Base-by-base conservation (phyloP, 768 basidiomycete genomes). In the Heimioporus sp. region DNA sequence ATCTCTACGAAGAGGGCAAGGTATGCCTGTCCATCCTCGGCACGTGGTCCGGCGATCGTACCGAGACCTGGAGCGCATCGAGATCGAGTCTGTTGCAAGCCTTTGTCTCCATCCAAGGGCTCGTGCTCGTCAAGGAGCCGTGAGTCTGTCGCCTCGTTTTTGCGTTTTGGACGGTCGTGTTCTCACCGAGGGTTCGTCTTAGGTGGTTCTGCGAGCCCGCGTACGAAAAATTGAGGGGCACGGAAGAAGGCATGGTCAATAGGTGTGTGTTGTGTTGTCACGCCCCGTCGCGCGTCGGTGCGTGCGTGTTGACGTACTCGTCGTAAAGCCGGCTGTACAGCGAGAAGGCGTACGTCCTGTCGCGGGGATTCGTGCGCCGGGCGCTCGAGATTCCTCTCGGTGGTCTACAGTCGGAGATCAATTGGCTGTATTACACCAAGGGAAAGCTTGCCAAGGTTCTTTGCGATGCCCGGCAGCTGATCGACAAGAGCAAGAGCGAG, bases 1-100 rank as follows among this genome's bases (percentile, higher is more conserved):
- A 96, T 71, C 69, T 97, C 38, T 98, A 98, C 56, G 93, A 95
- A 64, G 94, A 97, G 57, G 94, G 94, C 40, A 96, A 96, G 68
- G 92, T 96, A 30, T 96, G 93, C 61, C 69, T 96, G 38, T 95
- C 92, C 15, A 91, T 96, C 44, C 72, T 96, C 8, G 91, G 91
- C 15, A 95, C 93, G 0, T 97, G 94, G 94, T 79, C 83, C 9
- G 94, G 94, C 10, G 95, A 96, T 61, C 82, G 78, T 63, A 87
- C 78, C 54, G 92, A 98, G 72, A 85, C 81, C 8, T 98, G 94
- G 94, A 92, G 80, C 59, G 77, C 92, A 1, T 74, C 82, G 34
- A 78, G 89, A 41, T 96, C 92, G 2, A 95, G 92, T 15, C 72
- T 98, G 21, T 78, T 98, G 16, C 94, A 98, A 70, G 90, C 91